Evolutionary conservation across 139 green algal genomes (phyloP), one percentile per base, ranked within the genome.

Genomic region (Chlorella sp.): DNA sequence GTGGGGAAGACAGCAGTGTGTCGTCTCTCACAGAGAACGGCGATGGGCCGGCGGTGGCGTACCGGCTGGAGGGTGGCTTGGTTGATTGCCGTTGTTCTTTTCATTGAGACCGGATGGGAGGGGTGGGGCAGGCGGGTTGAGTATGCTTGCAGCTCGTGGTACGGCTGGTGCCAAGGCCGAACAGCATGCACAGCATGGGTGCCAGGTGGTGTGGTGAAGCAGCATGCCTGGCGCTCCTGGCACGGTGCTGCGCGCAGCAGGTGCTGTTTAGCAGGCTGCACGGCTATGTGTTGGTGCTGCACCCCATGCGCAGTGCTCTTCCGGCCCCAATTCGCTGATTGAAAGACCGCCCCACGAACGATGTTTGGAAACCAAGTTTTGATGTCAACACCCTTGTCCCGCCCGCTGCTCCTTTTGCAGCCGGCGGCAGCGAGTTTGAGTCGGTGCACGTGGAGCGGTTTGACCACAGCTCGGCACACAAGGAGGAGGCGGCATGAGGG

Each of bases 11-110:
- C 48, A 5, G 48, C 48, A 57, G 48, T 57, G 48, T 16, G 5
- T 16, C 48, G 48, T 5, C 9, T 5, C 9, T 57, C 48, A 57
- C 48, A 57, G 95, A 97, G 80, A 98, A 97, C 89, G 97, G 98
- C 79, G 95, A 96, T 60, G 91, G 96, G 3, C 39, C 98, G 14
- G 95, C 93, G 1, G 73, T 98, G 61, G 93, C 92, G 34, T 97
- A 95, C 86, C 57, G 87, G 36, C 78, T 93, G 85, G 90, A 92
- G 91, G 94, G 94, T 96, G 71, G 30, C 77, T 48, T 40, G 19
- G 21, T 14, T 61, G 24, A 57, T 16, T 57, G 76, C 19, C 4
- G 16, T 5, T 16, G 18, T n/a, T n/a, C n/a, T n/a, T 30, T 18
- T 57, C 48, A 57, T 57, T 57, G 48, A 57, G 9, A 9, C 48